A percentile compares a stretch with the other conserved stretches of the same genome.
These are phyloP conservation scores for Dendrobium chrysotoxum DNA, from an alignment of 106 monocot species.

Conservation along the genomic window DNA sequence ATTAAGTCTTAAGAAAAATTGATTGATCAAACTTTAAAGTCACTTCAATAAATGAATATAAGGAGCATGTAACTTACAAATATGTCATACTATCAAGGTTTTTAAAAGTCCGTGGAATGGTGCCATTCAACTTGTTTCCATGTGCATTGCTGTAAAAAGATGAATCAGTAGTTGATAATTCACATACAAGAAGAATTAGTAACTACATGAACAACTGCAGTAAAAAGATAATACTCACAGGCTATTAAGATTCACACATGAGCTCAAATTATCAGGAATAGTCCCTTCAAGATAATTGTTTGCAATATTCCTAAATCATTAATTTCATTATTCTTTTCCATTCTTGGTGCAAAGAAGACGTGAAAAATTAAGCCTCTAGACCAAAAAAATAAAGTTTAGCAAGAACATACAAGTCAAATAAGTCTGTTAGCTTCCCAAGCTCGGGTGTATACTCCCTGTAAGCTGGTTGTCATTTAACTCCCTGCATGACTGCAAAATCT, in stretches of 20 bases:
- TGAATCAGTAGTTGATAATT: background rate
- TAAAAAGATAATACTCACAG: conserved; percentile 36
- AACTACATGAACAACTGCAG: background rate
- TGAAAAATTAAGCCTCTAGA: background rate
- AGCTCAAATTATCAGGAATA: conserved; percentile 87
- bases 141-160: conserved; percentile 39
- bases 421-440: conserved; percentile 57
- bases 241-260: conserved; percentile 85
- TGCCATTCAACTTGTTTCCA: conserved; percentile 61
- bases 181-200: background rate
- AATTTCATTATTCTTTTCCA: background rate
- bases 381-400: background rate
- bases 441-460: conserved; percentile 55
- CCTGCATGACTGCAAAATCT: conserved; percentile 30
- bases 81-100: conserved; percentile 86
- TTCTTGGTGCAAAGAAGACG: background rate
- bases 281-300: conserved; percentile 85
- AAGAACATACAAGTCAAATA: conserved; percentile 63
- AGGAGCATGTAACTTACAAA: conserved; percentile 42
- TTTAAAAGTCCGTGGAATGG: conserved; percentile 50
- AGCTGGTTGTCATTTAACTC: conserved; percentile 87
- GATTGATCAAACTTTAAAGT: background rate
- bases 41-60: background rate
- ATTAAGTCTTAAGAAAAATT: background rate
- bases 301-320: conserved; percentile 69